Evolutionary conservation across 192 early-diverging fungal species (phyloP).

Genomic region (Rhizophlyctis rosea): DNA sequence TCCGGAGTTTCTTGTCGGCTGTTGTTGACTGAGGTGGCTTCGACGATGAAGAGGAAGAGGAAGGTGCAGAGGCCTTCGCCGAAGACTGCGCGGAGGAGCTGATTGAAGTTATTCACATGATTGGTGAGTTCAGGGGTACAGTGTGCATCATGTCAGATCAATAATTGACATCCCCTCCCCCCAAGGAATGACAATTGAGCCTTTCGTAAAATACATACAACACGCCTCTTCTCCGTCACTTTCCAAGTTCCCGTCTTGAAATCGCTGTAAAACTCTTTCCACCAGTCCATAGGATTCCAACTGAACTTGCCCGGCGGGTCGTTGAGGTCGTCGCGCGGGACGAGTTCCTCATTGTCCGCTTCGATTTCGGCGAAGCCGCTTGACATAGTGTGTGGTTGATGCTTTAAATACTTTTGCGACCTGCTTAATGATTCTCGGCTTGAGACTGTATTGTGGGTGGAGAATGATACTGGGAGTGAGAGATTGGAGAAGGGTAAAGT

Average conservation of each 20-base stretch:
- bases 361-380: neutral
- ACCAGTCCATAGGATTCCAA: conserved; percentile 56
- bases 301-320: conserved; percentile 39
- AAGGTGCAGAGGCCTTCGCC: conserved; percentile 61
- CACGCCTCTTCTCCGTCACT: conserved; percentile 55
- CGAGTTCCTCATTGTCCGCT: conserved; percentile 19
- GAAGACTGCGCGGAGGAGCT: conserved; percentile 55
- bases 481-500: no score
- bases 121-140: neutral
- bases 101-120: neutral
- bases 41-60: conserved; percentile 58
- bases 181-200: neutral
- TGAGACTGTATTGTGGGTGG: no score
- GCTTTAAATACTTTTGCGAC: no score
- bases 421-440: no score
- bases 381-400: no score
- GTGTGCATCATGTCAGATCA: conserved; percentile 1
- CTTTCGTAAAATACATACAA: conserved; percentile 36
- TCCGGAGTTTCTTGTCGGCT: conserved; percentile 45
- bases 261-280: conserved; percentile 43
- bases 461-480: no score
- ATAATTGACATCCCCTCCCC: neutral
- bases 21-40: conserved; percentile 54
- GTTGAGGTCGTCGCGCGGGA: conserved; percentile 20
- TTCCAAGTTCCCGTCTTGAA: conserved; percentile 41